Percentiles rank a stretch among this genome's conserved stretches.
phyloP scores from a whole-genome alignment of 2,329 filamentous ascomycete species.

The Pyrenochaeta sp. region DNA sequence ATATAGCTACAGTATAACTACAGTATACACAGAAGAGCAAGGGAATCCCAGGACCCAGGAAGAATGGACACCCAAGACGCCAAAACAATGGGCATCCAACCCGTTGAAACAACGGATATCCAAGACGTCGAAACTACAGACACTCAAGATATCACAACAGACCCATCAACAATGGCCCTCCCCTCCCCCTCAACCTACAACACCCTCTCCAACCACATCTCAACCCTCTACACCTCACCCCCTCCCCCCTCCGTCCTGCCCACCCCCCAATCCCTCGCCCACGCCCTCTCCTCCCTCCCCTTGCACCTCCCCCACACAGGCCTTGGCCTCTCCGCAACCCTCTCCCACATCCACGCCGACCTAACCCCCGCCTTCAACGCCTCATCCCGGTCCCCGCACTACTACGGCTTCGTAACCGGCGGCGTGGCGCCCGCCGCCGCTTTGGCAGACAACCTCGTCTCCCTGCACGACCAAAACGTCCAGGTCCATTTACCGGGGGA shows the following conservation, averaged over 20 bases:
- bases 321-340: constrained; percentile 52
- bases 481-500: constrained; percentile 81
- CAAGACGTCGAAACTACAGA: too few species aligned
- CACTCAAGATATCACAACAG: too few species aligned
- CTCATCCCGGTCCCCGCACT: constrained; percentile 59
- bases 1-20: too few species aligned
- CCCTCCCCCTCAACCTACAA: constrained; percentile 19
- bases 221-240: constrained; percentile 28
- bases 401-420: constrained; percentile 91
- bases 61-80: too few species aligned
- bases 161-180: constrained; percentile 21
- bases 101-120: too few species aligned
- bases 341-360: constrained; percentile 55
- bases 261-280: constrained; percentile 29
- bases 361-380: constrained; percentile 68
- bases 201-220: constrained; percentile 31
- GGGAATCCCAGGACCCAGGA: too few species aligned
- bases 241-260: constrained; percentile 45
- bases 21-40: too few species aligned
- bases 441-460: constrained; percentile 84
- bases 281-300: constrained; percentile 47
- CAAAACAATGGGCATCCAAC: too few species aligned
- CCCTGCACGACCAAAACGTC: constrained; percentile 82
- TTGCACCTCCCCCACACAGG: constrained; percentile 49
- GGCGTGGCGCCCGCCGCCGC: constrained; percentile 79